Conservation (phyloP, 2,329 filamentous ascomycete genomes). For the Pleurostoma richardsiae region DNA sequence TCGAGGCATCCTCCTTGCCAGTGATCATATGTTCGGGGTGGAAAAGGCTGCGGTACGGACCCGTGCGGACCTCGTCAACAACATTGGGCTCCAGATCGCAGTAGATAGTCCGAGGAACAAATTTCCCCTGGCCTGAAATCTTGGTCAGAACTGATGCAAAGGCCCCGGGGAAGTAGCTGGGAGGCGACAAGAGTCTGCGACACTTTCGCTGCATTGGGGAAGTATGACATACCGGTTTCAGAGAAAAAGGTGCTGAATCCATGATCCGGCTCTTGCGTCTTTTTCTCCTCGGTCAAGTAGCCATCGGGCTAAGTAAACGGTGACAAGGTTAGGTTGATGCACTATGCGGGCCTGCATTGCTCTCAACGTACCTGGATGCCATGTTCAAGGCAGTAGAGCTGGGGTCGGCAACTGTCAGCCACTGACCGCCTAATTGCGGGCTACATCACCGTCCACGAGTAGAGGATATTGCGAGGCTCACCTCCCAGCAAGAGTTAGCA, state of each 20-base stretch:
- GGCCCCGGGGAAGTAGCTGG: too few relatives aligned
- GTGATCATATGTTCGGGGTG: conserved; percentile 99
- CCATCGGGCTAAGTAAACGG: conserved; percentile 73
- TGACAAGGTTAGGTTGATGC: too few relatives aligned
- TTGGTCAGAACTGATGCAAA: not conserved
- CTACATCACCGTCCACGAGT: not conserved
- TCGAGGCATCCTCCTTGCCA: conserved; percentile 99
- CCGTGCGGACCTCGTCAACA: conserved; percentile 97
- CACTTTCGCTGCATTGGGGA: conserved; percentile 1
- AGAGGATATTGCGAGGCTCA: conserved; percentile 49
- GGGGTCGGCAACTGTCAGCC: conserved; percentile 11
- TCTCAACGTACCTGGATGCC: conserved; percentile 80
- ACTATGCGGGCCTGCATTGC: too few relatives aligned
- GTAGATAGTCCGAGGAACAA: conserved; percentile 98
- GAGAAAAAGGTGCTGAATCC: conserved; percentile 99
- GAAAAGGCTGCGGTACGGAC: conserved; percentile 93
- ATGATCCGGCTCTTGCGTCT: conserved; percentile 86
- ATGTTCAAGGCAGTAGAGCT: conserved; percentile 99
- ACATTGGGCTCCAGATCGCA: conserved; percentile 99
- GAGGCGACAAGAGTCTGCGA: too few relatives aligned
- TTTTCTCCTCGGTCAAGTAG: conserved; percentile 97
- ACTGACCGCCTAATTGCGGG: not conserved
- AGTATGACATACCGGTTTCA: conserved; percentile 73
- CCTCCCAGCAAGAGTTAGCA: conserved; percentile 99
- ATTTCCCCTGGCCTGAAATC: conserved; percentile 84